These are phyloP conservation scores for Pichia rugopelliculosa DNA, from an alignment of 805 yeast genomes.

Conservation along the genomic window DNA sequence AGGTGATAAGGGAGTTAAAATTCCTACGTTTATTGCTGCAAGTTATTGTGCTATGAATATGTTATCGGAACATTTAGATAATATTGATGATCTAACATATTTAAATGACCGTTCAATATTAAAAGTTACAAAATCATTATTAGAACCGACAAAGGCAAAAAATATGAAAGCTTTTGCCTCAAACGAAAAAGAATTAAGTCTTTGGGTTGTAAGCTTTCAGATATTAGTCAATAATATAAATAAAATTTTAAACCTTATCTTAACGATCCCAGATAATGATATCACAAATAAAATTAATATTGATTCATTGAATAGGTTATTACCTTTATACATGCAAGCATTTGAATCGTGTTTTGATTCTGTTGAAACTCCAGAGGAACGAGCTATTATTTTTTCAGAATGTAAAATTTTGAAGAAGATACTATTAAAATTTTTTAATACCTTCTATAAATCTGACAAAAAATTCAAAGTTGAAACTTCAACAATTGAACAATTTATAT, in stretches of 20 bases:
- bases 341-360: slow-evolving; percentile 35
- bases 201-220: slow-evolving; percentile 50
- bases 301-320: slow-evolving; percentile 21
- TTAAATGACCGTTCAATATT: slow-evolving; percentile 38
- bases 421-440: slow-evolving; percentile 32
- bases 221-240: slow-evolving; percentile 32
- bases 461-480: slow-evolving; percentile 6
- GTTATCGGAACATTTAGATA: slow-evolving; percentile 32
- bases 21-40: slow-evolving; percentile 59
- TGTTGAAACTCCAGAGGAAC: slow-evolving; percentile 10
- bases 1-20: slow-evolving; percentile 30
- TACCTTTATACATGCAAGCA: slow-evolving; percentile 37
- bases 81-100: slow-evolving; percentile 28
- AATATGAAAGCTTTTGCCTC: slow-evolving; percentile 7
- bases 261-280: background rate
- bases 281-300: slow-evolving; percentile 9
- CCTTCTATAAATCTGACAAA: slow-evolving; percentile 18
- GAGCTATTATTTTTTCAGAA: slow-evolving; percentile 11
- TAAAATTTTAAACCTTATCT: slow-evolving; percentile 24
- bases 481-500: slow-evolving; percentile 37
- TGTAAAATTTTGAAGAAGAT: slow-evolving; percentile 34
- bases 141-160: slow-evolving; percentile 44
- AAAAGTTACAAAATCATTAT: slow-evolving; percentile 41
- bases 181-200: slow-evolving; percentile 15
- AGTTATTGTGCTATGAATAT: slow-evolving; percentile 41